Evolutionary conservation across 805 yeast genomes (phyloP), one percentile per base, ranked within the genome.

Genomic region (Isabelozyma pseudorhagii): DNA sequence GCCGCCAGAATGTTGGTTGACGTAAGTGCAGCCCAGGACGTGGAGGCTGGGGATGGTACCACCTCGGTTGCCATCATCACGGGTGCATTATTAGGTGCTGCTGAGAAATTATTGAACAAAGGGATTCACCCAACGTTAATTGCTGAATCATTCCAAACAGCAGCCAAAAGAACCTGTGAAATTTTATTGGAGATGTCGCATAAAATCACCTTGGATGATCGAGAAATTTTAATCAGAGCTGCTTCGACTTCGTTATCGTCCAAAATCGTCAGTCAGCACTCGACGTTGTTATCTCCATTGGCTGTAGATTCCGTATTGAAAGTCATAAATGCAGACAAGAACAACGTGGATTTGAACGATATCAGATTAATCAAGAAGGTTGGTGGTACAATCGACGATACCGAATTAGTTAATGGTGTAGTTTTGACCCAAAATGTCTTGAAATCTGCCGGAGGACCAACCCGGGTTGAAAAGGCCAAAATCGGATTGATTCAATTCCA

Each of bases 11-110:
- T 94, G 98, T 67, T 81, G 62, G 99, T 94, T 42, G 98, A 94
- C 66, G 89, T 94, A 27, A 87, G 96, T 51, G 97, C 92, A 40
- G 98, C 99, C 1, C 99, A 94, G 72, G 99, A 94, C 61, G 87
- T 92, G 38, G 99, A 92, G 69, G 99, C 98, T n/a, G 99, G 99
- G 49, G 99, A 94, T 67, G 99, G 99, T 55, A 94, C 99, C 34
- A 94, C 99, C 0, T 86, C 97, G 2, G 99, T 94, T 31, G 99
- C 96, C 28, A 93, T 94, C 48, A 77, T 94, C 54, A 89, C 97
- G 5, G 99, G 99, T 38, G 93, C 97, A 5, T 72, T 94, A 45
- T 76, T 94, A 48, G 96, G 93, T 29, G 99, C 99, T 14, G 96
- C 98, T 48, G 99, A 94, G 60, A 85, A 86, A 66, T 77, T 94